These are phyloP conservation scores for Ceratorhiza oryzae-sativae DNA, from an alignment of 1,284 basidiomycete species.

Conservation along the genomic window DNA sequence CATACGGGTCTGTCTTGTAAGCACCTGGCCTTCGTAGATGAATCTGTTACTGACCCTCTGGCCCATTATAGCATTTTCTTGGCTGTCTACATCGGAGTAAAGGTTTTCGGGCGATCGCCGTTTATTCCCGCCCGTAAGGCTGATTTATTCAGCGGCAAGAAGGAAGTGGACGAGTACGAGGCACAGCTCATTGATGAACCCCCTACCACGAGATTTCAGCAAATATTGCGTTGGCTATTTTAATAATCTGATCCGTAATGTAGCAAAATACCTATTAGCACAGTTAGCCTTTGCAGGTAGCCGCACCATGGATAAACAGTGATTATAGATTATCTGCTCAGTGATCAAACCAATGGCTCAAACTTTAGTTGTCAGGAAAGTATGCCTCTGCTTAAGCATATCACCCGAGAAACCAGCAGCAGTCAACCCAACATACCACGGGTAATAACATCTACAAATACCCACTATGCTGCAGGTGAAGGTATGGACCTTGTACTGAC, in stretches of 20 bases:
- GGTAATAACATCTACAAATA: too few relatives aligned
- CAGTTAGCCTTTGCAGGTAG: too few relatives aligned
- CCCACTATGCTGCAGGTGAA: too few relatives aligned
- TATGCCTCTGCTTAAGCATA: too few relatives aligned
- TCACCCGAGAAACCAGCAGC: too few relatives aligned
- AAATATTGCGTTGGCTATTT: conserved; percentile 23
- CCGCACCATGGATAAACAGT: too few relatives aligned
- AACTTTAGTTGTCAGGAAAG: too few relatives aligned
- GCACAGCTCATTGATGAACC: conserved; percentile 14
- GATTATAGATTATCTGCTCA: too few relatives aligned
- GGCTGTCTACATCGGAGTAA: conserved; percentile 13
- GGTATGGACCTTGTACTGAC: too few relatives aligned
- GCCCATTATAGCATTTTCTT: conserved; percentile 20
- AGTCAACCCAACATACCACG: too few relatives aligned
- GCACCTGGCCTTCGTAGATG: background rate
- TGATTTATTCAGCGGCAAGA: conserved; percentile 31
- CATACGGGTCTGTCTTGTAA: conserved; percentile 32
- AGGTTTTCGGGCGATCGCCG: background rate
- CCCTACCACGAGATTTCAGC: conserved; percentile 3
- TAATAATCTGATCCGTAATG: background rate
- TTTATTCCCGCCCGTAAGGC: conserved; percentile 9
- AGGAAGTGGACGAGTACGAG: conserved; percentile 35
- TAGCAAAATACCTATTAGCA: too few relatives aligned
- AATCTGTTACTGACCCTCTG: background rate
- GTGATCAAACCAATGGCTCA: too few relatives aligned